Base-by-base conservation (phyloP, 2,329 filamentous ascomycete species). In the Aspergillus ibericus region DNA sequence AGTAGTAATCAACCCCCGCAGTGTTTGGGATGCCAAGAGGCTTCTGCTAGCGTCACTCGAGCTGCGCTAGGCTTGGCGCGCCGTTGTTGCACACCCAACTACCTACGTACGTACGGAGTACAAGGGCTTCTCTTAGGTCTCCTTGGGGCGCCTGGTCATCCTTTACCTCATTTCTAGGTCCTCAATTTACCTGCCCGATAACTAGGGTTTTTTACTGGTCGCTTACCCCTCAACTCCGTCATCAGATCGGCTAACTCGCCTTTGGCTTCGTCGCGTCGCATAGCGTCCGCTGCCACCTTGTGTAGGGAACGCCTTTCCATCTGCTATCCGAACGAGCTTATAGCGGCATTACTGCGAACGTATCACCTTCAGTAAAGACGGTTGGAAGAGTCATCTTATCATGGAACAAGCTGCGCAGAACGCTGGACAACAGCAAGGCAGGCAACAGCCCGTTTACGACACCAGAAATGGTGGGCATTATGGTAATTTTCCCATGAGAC, bases 391-490 rank as follows among this genome's bases (percentile, higher is more conserved):
- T 48, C 9, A 32, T 48, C 16, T 18, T 13, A 48, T 29, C 25
- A 87, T 87, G 85, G 84, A 87, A 66, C 77, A 82, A 69, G 78
- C 82, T 64, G 79, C 82, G 53, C 77, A 82, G 61, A 78, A 79
- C 59, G 75, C 84, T 59, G 78, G 83, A 61, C 84, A 85, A 70
- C 85, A 88, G 71, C 81, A 83, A 70, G 81, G 79, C 68, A 83
- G 85, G 65, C 80, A 83, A 64, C 82, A 84, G 69, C 86, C 86
- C 15, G 82, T 85, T n/a, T 92, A 92, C 74, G 89, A 92, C 76
- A 85, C 85, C 52, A 83, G 80, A 66, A 86, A 89, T 71, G 89
- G 88, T 61, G 90, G 90, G 54, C 90, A 92, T 75, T 92, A 92
- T 79, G 89, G 89, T 91, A 77, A 83, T 67, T 49, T 49, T 58